These are phyloP conservation scores for Arthroderma sp. DNA, from an alignment of 2,329 filamentous ascomycete species.

Conservation along the genomic window DNA sequence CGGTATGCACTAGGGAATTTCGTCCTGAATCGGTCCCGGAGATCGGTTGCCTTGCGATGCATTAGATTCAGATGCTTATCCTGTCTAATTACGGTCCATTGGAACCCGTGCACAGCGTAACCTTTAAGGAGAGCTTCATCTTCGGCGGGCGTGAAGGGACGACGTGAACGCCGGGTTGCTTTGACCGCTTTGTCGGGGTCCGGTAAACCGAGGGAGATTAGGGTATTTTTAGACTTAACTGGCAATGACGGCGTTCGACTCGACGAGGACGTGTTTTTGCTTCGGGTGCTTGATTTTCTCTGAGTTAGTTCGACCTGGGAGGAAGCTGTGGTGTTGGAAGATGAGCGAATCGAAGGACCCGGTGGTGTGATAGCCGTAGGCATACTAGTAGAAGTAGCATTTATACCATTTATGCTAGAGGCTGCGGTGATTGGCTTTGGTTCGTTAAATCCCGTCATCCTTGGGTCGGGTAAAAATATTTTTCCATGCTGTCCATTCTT, in stretches of 20 bases:
- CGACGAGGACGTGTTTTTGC: background rate
- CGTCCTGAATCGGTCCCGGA: slow-evolving; percentile 49
- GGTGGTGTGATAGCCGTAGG: background rate
- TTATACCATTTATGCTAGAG: background rate
- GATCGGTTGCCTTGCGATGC: slow-evolving; percentile 42
- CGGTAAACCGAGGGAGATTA: slow-evolving; percentile 34
- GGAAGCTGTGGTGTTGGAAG: background rate
- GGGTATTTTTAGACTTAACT: slow-evolving; percentile 19
- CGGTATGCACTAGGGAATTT: slow-evolving; percentile 45
- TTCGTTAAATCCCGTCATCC: slow-evolving; percentile 6
- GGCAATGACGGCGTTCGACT: slow-evolving; percentile 20
- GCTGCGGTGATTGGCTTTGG: background rate
- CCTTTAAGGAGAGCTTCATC: slow-evolving; percentile 46
- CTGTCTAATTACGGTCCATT: slow-evolving; percentile 47
- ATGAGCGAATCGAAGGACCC: background rate
- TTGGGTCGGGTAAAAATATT: slow-evolving; percentile 14
- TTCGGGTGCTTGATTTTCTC: background rate
- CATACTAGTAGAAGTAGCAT: background rate
- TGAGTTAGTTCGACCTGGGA: background rate
- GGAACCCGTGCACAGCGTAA: slow-evolving; percentile 44
- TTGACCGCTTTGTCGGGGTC: slow-evolving; percentile 35
- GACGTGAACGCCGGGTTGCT: slow-evolving; percentile 39
- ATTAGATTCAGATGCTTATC: slow-evolving; percentile 40
- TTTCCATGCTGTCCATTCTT: slow-evolving; percentile 7
- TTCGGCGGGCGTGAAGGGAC: slow-evolving; percentile 43